Evolutionary conservation across 164 flowering plant species (phyloP).

Genomic region (Euptelea pleiosperma): DNA sequence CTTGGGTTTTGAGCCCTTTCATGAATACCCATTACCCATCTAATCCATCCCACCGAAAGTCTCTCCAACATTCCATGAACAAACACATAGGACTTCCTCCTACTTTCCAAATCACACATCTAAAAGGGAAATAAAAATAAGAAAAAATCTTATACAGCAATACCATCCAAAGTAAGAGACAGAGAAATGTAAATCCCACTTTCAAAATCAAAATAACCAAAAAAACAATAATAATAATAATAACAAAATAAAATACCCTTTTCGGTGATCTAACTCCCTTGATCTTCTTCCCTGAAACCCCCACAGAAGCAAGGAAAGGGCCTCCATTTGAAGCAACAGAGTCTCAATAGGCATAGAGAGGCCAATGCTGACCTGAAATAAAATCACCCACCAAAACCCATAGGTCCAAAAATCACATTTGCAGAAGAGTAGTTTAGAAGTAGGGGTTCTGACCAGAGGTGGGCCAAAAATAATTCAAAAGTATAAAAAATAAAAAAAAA

Average conservation of each 20-base stretch:
- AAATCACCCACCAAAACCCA: slow-evolving; percentile 30
- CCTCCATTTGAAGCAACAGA: slow-evolving; percentile 25
- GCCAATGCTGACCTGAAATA: slow-evolving; percentile 34
- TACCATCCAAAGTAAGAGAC: slow-evolving; percentile 21
- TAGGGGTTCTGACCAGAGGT: slow-evolving; percentile 21
- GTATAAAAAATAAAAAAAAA: slow-evolving; percentile 19
- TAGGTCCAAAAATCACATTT: slow-evolving; percentile 17
- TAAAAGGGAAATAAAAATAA: background rate
- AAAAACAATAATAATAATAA: background rate
- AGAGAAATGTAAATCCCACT: slow-evolving; percentile 9
- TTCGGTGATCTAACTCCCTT: slow-evolving; percentile 37
- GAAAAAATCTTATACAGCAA: background rate
- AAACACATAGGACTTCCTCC: background rate
- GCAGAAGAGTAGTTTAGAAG: slow-evolving; percentile 45
- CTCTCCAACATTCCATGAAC: background rate
- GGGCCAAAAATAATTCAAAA: slow-evolving; percentile 34
- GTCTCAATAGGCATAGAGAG: slow-evolving; percentile 32
- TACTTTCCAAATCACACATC: slow-evolving; percentile 8
- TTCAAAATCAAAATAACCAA: slow-evolving; percentile 1
- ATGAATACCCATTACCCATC: slow-evolving; percentile 7
- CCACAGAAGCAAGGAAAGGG: slow-evolving; percentile 31
- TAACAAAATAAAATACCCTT: slow-evolving; percentile 29
- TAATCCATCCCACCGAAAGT: background rate
- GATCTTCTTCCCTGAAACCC: slow-evolving; percentile 43
- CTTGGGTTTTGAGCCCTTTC: slow-evolving; percentile 5